Evolutionary conservation across 116 monocot genomes (phyloP).

Genomic region (Iris pallida): DNA sequence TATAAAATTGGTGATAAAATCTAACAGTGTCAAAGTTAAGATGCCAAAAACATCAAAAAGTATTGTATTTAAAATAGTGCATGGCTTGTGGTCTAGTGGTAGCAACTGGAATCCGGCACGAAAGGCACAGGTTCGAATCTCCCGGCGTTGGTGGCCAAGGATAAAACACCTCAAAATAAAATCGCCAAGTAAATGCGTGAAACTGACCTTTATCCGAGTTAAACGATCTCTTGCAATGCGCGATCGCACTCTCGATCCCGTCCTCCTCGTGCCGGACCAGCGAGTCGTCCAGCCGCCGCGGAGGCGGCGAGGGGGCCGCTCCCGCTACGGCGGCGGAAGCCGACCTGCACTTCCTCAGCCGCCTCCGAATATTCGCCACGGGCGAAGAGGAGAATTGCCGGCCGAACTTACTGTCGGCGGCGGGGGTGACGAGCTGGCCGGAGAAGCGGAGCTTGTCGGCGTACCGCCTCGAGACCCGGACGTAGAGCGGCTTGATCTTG

Average conservation of each 20-base stretch:
- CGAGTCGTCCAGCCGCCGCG: conserved; percentile 30
- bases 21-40: no score
- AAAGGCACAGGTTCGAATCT: no score
- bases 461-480: conserved; percentile 48
- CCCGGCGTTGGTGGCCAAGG: no score
- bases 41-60: no score
- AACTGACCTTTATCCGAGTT: neutral
- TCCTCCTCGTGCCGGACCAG: conserved; percentile 33
- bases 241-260: conserved; percentile 55
- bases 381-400: conserved; percentile 13
- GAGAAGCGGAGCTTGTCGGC: conserved; percentile 28
- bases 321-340: conserved; percentile 20
- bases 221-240: conserved; percentile 54
- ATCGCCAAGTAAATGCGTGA: no score
- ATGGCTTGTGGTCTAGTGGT: no score
- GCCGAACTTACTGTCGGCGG: neutral
- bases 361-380: conserved; percentile 7
- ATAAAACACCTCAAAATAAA: no score
- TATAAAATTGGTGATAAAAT: no score
- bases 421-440: conserved; percentile 2
- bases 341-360: conserved; percentile 44
- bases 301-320: conserved; percentile 13
- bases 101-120: no score
- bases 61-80: no score
- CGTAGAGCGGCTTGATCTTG: conserved; percentile 89